Base-by-base conservation (phyloP, 2,329 filamentous ascomycete genomes). In the Dactylellina parvicollis region DNA sequence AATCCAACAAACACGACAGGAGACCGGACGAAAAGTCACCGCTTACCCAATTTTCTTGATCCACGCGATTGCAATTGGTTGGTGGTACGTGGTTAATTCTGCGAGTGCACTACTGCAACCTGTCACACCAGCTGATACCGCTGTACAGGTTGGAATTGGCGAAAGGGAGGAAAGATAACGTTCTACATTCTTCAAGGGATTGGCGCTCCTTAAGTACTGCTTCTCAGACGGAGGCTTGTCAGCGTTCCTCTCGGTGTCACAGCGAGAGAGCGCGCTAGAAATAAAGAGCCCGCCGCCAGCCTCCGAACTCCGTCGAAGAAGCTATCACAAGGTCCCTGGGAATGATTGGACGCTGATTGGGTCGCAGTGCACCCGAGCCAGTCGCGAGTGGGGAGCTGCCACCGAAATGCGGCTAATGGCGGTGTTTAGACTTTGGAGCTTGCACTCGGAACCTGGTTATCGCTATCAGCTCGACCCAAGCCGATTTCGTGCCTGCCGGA, bases 261-360 rank as follows among this genome's bases (percentile, higher is more conserved):
- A 55, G 64, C 64, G 62, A 67, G 34, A 36, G 55, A 57, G 26
- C 34, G 64, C 54, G 36, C 64, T 60, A 60, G 44, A 36, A 50
- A 20, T 5, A 57, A 42, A 18, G 32, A 49, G 52, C n/a, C 50
- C 61, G 46, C 64, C 54, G 64, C 64, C 54, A 69, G 36, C 64
- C 64, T 69, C 64, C 64, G 64, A 69, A 69, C 64, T 69, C 64
- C 64, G 64, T 61, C 47, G 44, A 54, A 42, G 44, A 60, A 61
- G 64, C 30, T 40, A 59, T 59, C 54, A 57, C 44, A 52, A 26
- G 32, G 28, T 44, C 30, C 22, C 22, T 24, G 12, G 40, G 16
- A 9, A 14, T 38, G 34, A n/a, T 32, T 24, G 47, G 26, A 30
- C 10, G 40, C 47, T 60, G 64, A 69, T 69, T 69, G 64, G 62